phyloP scores from a whole-genome alignment of 176 grass and related monocot species.

The Oryza longistaminata region DNA sequence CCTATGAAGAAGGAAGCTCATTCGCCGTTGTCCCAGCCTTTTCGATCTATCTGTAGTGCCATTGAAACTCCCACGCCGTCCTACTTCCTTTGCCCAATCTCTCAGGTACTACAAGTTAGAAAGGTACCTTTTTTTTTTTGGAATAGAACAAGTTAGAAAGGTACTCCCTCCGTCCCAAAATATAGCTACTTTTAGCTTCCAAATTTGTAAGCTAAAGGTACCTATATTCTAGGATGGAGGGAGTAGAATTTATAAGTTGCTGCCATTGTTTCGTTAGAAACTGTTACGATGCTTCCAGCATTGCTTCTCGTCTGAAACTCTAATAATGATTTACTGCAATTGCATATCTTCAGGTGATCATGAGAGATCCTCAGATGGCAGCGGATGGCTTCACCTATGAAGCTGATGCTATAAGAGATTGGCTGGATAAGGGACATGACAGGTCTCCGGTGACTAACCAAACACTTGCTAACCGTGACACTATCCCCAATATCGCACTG shows the following conservation, averaged over 20 bases:
- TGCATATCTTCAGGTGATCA: constrained; percentile 53
- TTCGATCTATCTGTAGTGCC: constrained; percentile 9
- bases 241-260: neutral
- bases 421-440: constrained; percentile 45
- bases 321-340: neutral
- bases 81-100: constrained; percentile 62
- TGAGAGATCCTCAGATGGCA: constrained; percentile 64
- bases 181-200: too few species aligned
- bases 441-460: constrained; percentile 58
- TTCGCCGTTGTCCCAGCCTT: neutral
- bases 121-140: too few species aligned
- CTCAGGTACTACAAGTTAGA: constrained; percentile 38
- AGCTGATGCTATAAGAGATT: constrained; percentile 56
- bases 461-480: constrained; percentile 30
- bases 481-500: constrained; percentile 50
- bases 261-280: neutral
- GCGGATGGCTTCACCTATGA: constrained; percentile 65
- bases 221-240: too few species aligned
- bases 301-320: neutral
- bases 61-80: constrained; percentile 32
- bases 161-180: too few species aligned
- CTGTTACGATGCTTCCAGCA: neutral
- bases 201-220: too few species aligned
- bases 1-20: constrained; percentile 48
- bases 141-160: neutral